Conservation (phyloP, 805 yeast genomes). For the Hanseniaspora thailandica region DNA sequence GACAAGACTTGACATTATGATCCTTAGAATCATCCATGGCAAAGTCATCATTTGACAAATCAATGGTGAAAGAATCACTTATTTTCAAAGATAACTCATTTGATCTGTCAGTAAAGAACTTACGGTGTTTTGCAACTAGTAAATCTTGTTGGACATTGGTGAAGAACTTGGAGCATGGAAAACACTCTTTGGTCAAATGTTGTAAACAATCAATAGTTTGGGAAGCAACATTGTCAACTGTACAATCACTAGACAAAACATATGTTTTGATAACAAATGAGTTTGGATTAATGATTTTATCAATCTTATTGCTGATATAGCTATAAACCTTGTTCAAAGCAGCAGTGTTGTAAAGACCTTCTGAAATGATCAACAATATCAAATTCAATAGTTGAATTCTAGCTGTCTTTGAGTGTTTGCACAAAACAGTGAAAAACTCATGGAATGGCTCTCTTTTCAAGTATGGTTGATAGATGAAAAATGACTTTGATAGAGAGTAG, state of each 20-base stretch:
- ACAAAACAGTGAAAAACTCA: constrained; percentile 52
- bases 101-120: constrained; percentile 19
- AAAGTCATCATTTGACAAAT: background rate
- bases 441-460: constrained; percentile 51
- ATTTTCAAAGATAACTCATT: background rate
- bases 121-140: constrained; percentile 28
- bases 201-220: constrained; percentile 69
- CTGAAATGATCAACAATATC: constrained; percentile 57
- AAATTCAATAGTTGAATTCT: constrained; percentile 62
- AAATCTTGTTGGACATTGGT: constrained; percentile 61
- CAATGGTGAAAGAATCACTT: background rate
- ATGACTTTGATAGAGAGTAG: constrained; percentile 55
- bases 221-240: constrained; percentile 60
- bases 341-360: constrained; percentile 53
- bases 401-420: constrained; percentile 59
- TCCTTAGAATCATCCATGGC: background rate
- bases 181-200: constrained; percentile 23
- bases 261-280: constrained; percentile 15
- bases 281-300: constrained; percentile 16
- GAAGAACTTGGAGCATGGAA: constrained; percentile 39
- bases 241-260: constrained; percentile 36
- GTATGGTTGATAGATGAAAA: constrained; percentile 62
- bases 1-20: constrained; percentile 31
- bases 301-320: constrained; percentile 37
- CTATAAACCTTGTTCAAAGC: constrained; percentile 52